Evolutionary conservation across 1,284 basidiomycete genomes (phyloP).

Genomic region (Coniophora puteana): DNA sequence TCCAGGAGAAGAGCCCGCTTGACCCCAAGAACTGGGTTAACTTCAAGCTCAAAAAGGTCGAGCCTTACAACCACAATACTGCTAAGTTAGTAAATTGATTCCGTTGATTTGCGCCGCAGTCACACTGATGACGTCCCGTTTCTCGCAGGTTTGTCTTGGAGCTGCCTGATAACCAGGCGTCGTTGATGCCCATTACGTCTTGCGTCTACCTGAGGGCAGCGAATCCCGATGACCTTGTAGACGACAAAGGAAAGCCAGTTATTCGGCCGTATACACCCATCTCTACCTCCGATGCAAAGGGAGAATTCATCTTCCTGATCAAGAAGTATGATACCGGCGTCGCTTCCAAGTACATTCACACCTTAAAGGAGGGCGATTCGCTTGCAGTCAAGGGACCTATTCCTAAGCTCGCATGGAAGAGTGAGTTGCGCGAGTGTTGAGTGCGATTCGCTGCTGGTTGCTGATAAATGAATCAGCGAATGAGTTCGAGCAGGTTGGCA

Average conservation of each 20-base stretch:
- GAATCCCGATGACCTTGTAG: constrained; percentile 57
- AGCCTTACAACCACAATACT: constrained; percentile 93
- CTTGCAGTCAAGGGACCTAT: constrained; percentile 91
- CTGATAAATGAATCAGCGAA: constrained; percentile 50
- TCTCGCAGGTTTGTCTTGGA: constrained; percentile 74
- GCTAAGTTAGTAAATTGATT: constrained; percentile 44
- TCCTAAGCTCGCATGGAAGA: constrained; percentile 77
- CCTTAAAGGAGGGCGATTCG: constrained; percentile 74
- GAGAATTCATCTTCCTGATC: constrained; percentile 79
- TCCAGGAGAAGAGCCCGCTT: constrained; percentile 51
- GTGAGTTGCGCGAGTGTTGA: constrained; percentile 34
- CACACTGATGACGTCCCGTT: constrained; percentile 7
- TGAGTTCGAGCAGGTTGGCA: constrained; percentile 80
- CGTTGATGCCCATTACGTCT: constrained; percentile 74
- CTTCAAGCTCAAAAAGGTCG: constrained; percentile 81
- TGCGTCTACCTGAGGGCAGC: constrained; percentile 63
- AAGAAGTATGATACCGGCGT: constrained; percentile 84
- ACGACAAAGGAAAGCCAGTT: constrained; percentile 86
- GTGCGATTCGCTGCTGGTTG: background rate
- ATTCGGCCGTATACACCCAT: constrained; percentile 88
- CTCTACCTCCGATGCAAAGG: constrained; percentile 67
- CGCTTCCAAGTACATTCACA: constrained; percentile 75
- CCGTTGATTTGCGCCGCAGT: background rate
- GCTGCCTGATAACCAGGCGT: constrained; percentile 78
- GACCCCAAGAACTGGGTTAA: constrained; percentile 73